Conservation (phyloP, 2,329 filamentous ascomycete species). For the Davidsoniella australis region DNA sequence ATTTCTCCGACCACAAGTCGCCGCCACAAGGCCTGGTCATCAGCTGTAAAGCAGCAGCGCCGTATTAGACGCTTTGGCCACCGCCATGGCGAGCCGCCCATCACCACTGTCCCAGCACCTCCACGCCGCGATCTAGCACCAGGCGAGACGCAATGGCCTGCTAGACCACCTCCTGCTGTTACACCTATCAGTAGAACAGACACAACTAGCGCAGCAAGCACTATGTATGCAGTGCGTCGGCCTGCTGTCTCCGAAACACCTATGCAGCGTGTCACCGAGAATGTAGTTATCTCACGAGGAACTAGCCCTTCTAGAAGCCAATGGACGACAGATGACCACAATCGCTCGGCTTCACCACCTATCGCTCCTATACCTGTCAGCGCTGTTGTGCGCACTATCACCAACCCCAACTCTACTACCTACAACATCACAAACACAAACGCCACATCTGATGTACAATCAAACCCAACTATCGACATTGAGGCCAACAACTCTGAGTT, state of each 20-base stretch:
- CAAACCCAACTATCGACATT: conserved; percentile 3
- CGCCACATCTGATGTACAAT: background rate
- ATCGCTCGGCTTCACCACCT: background rate
- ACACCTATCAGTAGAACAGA: conserved; percentile 45
- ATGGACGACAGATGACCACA: conserved; percentile 8
- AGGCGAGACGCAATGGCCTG: conserved; percentile 30
- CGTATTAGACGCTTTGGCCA: background rate
- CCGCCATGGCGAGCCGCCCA: conserved; percentile 13
- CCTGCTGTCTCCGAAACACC: conserved; percentile 36
- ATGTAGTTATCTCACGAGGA: conserved; percentile 2
- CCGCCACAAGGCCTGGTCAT: background rate
- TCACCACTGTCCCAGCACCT: conserved; percentile 16
- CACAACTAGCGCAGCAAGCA: conserved; percentile 46
- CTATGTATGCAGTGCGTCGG: conserved; percentile 45
- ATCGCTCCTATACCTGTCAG: background rate
- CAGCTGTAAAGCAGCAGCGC: conserved; percentile 4
- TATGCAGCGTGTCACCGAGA: conserved; percentile 9
- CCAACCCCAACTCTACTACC: background rate
- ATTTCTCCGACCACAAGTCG: background rate
- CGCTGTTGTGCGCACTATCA: background rate
- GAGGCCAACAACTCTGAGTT: conserved; percentile 6
- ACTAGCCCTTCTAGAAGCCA: conserved; percentile 11
- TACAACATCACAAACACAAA: background rate
- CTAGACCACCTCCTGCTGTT: conserved; percentile 34
- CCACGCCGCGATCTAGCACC: conserved; percentile 27